phyloP scores from a whole-genome alignment of 495 filamentous ascomycete species.

The Hypoxylon crocopeplum region DNA sequence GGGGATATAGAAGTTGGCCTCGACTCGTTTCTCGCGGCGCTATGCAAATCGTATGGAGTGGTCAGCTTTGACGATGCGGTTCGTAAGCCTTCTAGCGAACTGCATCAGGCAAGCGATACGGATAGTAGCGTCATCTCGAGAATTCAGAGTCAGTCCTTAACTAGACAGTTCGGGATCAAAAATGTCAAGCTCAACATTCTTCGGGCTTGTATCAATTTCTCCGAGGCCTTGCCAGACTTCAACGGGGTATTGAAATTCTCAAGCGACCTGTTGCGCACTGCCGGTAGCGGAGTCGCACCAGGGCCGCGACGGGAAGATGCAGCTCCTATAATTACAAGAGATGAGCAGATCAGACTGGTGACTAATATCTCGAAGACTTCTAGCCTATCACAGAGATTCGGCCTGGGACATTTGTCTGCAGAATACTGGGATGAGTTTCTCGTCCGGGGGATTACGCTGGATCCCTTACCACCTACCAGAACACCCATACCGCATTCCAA shows the following conservation, averaged over 20 bases:
- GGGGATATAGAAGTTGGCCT: conserved; percentile 80
- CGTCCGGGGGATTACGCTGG: conserved; percentile 77
- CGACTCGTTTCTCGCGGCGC: conserved; percentile 54
- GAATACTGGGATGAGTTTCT: conserved; percentile 98
- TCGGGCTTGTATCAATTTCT: conserved; percentile 83
- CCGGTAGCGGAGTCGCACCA: conserved; percentile 78
- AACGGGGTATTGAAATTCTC: conserved; percentile 85
- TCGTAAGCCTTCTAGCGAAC: conserved; percentile 13
- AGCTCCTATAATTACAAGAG: conserved; percentile 70
- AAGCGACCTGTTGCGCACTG: conserved; percentile 79
- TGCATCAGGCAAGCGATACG: conserved; percentile 44
- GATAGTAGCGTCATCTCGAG: conserved; percentile 59
- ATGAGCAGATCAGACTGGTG: conserved; percentile 82
- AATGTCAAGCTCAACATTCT: conserved; percentile 85
- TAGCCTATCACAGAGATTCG: conserved; percentile 74
- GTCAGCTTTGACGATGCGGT: conserved; percentile 44
- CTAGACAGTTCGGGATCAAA: conserved; percentile 67
- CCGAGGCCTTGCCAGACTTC: conserved; percentile 93
- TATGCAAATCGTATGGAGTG: conserved; percentile 59
- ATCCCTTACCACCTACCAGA: conserved; percentile 52
- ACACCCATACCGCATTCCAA: conserved; percentile 76
- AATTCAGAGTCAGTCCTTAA: conserved; percentile 57
- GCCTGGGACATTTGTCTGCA: conserved; percentile 70
- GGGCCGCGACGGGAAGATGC: conserved; percentile 66
- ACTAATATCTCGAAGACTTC: conserved; percentile 87